A percentile compares a stretch with the other conserved stretches of the same genome.
Evolutionary conservation across 2,329 filamentous ascomycete genomes (phyloP).

Genomic region (Shiraia sp.): DNA sequence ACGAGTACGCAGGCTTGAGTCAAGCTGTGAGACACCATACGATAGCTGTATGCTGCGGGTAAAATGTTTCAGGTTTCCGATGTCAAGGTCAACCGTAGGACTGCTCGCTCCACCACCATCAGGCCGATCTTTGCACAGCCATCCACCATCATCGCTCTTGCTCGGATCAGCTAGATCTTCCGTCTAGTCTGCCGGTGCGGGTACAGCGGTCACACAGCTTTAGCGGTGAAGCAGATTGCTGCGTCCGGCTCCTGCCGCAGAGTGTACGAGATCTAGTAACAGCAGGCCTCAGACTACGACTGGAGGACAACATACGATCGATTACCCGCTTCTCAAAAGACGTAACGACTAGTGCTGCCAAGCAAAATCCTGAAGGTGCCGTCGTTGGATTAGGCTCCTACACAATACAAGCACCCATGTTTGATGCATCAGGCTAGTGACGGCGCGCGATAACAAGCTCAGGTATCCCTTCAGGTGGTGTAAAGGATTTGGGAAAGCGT

Average conservation of each 20-base stretch:
- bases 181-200: conserved; percentile 19
- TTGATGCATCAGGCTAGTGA: neutral
- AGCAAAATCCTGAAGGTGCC: too few species aligned
- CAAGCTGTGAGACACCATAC: conserved; percentile 8
- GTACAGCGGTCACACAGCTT: conserved; percentile 34
- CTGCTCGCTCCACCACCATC: conserved; percentile 10
- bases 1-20: conserved; percentile 5
- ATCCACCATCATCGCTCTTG: conserved; percentile 6
- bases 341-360: too few species aligned
- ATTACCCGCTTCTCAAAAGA: too few species aligned
- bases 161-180: conserved; percentile 16
- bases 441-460: neutral
- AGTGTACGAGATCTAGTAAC: neutral
- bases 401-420: too few species aligned
- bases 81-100: conserved; percentile 12
- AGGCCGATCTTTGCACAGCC: conserved; percentile 15
- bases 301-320: too few species aligned
- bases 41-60: conserved; percentile 10
- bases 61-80: conserved; percentile 36
- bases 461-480: neutral
- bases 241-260: neutral
- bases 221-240: conserved; percentile 31
- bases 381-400: too few species aligned
- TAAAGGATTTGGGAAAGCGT: neutral
- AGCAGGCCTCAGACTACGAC: neutral